Evolutionary conservation across 306 rosid species (phyloP), one percentile per base, ranked within the genome.

Genomic region (Quillaja saponaria): DNA sequence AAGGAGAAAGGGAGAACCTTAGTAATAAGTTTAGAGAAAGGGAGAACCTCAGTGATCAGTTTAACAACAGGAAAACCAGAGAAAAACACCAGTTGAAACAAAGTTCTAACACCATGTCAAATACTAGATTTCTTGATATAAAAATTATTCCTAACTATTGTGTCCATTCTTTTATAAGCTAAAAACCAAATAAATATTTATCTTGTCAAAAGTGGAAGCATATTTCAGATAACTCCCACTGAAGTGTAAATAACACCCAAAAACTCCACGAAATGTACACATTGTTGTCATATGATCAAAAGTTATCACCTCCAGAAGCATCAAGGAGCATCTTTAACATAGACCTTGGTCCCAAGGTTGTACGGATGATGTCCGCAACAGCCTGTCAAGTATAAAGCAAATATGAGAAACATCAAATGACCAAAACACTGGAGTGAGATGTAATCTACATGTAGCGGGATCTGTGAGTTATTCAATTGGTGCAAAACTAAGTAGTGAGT

Each of bases 291-390:
- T 47, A 15, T 47, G 13, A 25, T 21, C 21, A 41, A 71, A 60
- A 59, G 19, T 39, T 46, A 78, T 49, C 46, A 90, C 97, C 96
- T 78, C 97, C 97, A 5, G 33, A 1, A 21, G 95, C 87, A 68
- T 91, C 96, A 16, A 91, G 87, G 34, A 91, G 78, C 97, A 91
- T 91, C 76, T 91, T 91, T 61, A 91, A 77, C 97, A 91, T 91
- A 74, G 97, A 87, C 71, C 97, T 84, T 14, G 97, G 97, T 15
- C 97, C 97, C 85, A 91, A 61, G 0, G 97, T 91, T 44, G 97
- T 91, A 25, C 97, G 91, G 18, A 91, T 86, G 57, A 91, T 88
- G 71, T 91, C 97, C 42, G 96, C 96, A 66, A 91, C 97, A 60
- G 97, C 96, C 97, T 91, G 48, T 13, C 25, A 73, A 9, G 49